Evolutionary conservation across 1,284 basidiomycete genomes (phyloP), one percentile per base, ranked within the genome.

Genomic region (Cystobasidium sp.): DNA sequence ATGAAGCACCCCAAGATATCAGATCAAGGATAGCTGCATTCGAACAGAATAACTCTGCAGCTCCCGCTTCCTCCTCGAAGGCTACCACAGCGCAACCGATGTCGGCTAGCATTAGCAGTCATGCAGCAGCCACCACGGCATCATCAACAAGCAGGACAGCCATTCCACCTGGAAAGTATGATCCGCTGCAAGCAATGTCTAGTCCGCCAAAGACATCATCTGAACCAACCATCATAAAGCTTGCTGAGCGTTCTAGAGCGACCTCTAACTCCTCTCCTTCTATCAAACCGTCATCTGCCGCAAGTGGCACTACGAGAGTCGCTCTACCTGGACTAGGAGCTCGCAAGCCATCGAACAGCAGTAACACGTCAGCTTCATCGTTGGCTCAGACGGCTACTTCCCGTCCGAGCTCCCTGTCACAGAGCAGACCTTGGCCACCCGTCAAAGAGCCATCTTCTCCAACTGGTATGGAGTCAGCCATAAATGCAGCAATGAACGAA

Each of bases 1-100:
- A 62, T 24, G 12, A 9, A 22, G 14, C 43, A 7, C 62, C 52
- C 4, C 37, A 64, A 41, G 58, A 73, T 58, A 66, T 73, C n/a
- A 65, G 55, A n/a, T 65, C 62, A 8, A 31, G 70, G 0, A 73
- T 73, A 12, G 63, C 62, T 39, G 70, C 44, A 6, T 73, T 73
- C 39, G 70, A 73, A 37, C 49, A 43, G 18, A 66, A n/a, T 16
- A 12, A 22, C 37, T 6, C 66, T 41, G 41, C 52, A 37, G 9
- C 59, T 18, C 59, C 59, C 16, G 14, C 37, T 12, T 43, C 59
- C 16, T 41, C 59, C 16, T n/a, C 31, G 31, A 31, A 31, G 31
- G 31, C 31, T 6, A 37, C 3, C 24, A 56, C n/a, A n/a, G 24
- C 14, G 16, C 16, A 56, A 56, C 24, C 47, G 20, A 7, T 7